Evolutionary conservation across 805 yeast species (phyloP).

Genomic region (Candida maesae): DNA sequence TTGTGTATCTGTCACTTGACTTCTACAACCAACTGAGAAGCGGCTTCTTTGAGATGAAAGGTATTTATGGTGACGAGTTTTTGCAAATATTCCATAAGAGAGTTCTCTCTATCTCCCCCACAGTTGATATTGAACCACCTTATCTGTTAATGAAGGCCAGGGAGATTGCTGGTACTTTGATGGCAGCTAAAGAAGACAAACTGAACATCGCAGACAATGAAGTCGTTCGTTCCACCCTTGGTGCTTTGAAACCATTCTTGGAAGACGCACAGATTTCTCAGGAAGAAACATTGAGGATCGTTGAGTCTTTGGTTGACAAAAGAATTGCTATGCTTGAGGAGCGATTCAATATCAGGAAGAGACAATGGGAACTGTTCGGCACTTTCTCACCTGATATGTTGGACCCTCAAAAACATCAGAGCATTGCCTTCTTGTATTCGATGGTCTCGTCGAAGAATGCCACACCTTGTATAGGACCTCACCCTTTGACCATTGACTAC

Average conservation of each 20-base stretch:
- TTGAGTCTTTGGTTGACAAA: conserved; percentile 30
- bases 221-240: conserved; percentile 6
- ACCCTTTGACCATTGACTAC: conserved; percentile 74
- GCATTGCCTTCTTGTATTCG: conserved; percentile 72
- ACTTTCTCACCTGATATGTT: conserved; percentile 50
- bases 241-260: conserved; percentile 15
- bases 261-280: conserved; percentile 2
- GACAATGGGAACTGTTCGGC: conserved; percentile 68
- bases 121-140: conserved; percentile 73
- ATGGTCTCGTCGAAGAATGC: conserved; percentile 80
- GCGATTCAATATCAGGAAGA: conserved; percentile 31
- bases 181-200: conserved; percentile 23
- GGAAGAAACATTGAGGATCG: conserved; percentile 31
- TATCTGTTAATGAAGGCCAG: conserved; percentile 53
- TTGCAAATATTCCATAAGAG: conserved; percentile 42
- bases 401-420: conserved; percentile 74
- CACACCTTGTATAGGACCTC: conserved; percentile 93
- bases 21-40: conserved; percentile 29
- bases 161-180: conserved; percentile 41
- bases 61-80: conserved; percentile 35
- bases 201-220: conserved; percentile 20
- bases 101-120: conserved; percentile 78
- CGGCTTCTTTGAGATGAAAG: conserved; percentile 9
- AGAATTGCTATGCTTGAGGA: conserved; percentile 30
- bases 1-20: conserved; percentile 46